Evolutionary conservation across 208 protist species (phyloP).

Genomic region (Trypanosoma cruzi): DNA sequence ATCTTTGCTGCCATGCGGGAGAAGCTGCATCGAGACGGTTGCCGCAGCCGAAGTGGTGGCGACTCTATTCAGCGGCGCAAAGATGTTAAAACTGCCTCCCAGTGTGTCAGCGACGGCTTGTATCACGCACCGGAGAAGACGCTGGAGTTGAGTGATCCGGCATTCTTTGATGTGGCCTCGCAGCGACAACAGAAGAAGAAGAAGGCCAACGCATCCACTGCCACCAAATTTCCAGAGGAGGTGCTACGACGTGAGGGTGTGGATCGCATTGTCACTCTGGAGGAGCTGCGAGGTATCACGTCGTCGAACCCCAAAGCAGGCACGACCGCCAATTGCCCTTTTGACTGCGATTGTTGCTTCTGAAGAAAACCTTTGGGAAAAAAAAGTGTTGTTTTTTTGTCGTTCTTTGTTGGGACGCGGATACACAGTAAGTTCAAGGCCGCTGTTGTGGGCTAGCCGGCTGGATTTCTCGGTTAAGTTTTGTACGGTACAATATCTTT

Average conservation of each 20-base stretch:
- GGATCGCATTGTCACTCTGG: constrained; percentile 73
- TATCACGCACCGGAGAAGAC: constrained; percentile 79
- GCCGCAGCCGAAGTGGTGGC: neutral
- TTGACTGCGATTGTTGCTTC: constrained; percentile 93
- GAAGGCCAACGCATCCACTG: constrained; percentile 4
- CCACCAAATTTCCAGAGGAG: constrained; percentile 12
- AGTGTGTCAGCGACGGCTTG: constrained; percentile 52
- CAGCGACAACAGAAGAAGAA: constrained; percentile 4
- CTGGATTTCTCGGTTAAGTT: neutral
- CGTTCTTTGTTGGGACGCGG: too few relatives aligned
- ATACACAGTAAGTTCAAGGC: too few relatives aligned
- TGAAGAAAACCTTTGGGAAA: constrained; percentile 26
- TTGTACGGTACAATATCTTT: neutral
- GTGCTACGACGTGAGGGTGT: constrained; percentile 66
- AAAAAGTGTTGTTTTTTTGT: too few relatives aligned
- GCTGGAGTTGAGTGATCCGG: constrained; percentile 74
- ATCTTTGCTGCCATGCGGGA: constrained; percentile 30
- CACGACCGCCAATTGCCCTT: constrained; percentile 89
- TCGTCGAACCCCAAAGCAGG: constrained; percentile 74
- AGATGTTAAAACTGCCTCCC: neutral
- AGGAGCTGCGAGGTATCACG: constrained; percentile 78
- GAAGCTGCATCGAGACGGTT: neutral
- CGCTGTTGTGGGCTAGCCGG: neutral
- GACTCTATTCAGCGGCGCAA: neutral
- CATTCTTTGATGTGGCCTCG: constrained; percentile 69